A percentile compares a stretch with the other conserved stretches of the same genome.
phyloP scores from a whole-genome alignment of 2,329 filamentous ascomycete genomes.

The Plectosphaerella plurivora region DNA sequence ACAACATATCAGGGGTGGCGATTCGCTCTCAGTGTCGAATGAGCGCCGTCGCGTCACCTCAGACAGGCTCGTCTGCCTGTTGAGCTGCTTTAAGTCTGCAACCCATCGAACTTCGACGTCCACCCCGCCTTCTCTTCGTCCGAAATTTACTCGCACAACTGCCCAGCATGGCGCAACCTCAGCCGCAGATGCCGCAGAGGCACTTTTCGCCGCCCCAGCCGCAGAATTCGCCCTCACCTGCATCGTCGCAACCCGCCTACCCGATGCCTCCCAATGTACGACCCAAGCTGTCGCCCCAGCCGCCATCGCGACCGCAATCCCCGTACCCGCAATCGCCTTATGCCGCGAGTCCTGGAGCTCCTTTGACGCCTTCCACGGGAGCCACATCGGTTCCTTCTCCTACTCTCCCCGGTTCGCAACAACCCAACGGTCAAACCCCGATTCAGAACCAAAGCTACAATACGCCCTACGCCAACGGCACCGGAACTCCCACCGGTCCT shows the following conservation, averaged over 20 bases:
- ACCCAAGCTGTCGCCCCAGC: constrained; percentile 65
- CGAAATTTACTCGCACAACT: constrained; percentile 4
- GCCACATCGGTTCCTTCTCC: constrained; percentile 31
- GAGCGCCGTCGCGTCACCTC: constrained; percentile 37
- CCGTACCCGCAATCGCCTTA: constrained; percentile 53
- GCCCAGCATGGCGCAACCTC: constrained; percentile 54
- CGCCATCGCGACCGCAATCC: constrained; percentile 62
- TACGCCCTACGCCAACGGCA: constrained; percentile 33
- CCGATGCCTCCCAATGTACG: constrained; percentile 68
- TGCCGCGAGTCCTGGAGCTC: constrained; percentile 38
- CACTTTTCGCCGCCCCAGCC: constrained; percentile 60
- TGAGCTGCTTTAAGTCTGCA: constrained; percentile 17
- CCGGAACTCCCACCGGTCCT: constrained; percentile 29
- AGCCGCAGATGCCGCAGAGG: constrained; percentile 44
- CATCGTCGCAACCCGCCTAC: constrained; percentile 49
- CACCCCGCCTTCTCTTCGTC: constrained; percentile 5
- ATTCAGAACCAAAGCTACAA: constrained; percentile 24
- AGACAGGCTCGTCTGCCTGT: constrained; percentile 47
- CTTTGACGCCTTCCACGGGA: constrained; percentile 32
- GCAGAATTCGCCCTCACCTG: constrained; percentile 45
- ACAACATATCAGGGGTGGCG: constrained; percentile 7
- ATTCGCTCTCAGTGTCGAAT: constrained; percentile 29
- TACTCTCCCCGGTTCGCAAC: constrained; percentile 18
- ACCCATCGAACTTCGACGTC: constrained; percentile 5
- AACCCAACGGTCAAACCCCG: constrained; percentile 18